Evolutionary conservation across 2,329 filamentous ascomycete genomes (phyloP).

Genomic region (Clonostachys byssicola): DNA sequence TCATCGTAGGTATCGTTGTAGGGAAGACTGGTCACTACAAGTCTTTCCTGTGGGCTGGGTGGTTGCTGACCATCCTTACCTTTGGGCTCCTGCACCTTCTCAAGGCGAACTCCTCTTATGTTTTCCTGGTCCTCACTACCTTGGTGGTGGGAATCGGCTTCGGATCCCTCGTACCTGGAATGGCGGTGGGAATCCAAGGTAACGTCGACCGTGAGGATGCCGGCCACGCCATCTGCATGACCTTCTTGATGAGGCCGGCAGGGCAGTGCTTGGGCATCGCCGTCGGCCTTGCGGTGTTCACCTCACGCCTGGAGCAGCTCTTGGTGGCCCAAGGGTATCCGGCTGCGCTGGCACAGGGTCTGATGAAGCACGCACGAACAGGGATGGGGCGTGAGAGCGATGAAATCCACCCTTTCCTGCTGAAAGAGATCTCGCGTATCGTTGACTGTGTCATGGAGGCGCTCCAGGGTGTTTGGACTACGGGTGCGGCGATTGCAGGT

Average conservation of each 20-base stretch:
- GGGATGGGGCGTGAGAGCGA: not conserved
- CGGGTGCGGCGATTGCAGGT: not conserved
- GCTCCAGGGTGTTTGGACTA: not conserved
- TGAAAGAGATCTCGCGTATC: not conserved
- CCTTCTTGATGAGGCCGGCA: conserved; percentile 14
- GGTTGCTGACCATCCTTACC: conserved; percentile 54
- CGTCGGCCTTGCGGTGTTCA: conserved; percentile 15
- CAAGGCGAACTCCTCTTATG: conserved; percentile 38
- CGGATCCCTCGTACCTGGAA: conserved; percentile 62
- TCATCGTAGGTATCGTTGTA: conserved; percentile 50
- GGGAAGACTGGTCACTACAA: conserved; percentile 54
- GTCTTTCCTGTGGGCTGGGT: conserved; percentile 57
- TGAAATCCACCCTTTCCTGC: not conserved
- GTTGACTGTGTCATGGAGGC: not conserved
- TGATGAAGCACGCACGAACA: not conserved
- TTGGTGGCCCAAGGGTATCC: not conserved
- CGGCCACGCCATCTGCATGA: conserved; percentile 16
- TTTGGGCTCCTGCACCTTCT: conserved; percentile 50
- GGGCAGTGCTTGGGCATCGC: conserved; percentile 19
- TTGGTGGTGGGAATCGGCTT: conserved; percentile 56
- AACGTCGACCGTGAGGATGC: conserved; percentile 9
- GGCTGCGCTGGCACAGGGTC: not conserved
- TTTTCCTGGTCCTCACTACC: conserved; percentile 57
- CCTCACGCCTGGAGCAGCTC: conserved; percentile 1
- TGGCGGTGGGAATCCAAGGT: conserved; percentile 61